Conservation (phyloP, 108 stramenopile species). For the Chaetoceros tenuissimus region DNA sequence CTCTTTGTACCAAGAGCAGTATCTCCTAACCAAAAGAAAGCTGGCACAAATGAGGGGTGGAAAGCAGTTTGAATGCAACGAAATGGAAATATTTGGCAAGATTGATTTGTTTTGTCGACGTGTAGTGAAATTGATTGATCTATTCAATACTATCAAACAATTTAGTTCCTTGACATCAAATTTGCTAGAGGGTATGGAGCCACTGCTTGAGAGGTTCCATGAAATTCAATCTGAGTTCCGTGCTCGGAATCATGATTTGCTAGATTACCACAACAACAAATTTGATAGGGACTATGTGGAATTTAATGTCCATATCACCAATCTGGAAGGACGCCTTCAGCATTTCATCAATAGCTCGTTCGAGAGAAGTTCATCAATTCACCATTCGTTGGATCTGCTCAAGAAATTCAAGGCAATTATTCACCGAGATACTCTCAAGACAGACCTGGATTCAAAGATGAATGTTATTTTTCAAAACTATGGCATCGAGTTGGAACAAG, state of each 20-base stretch:
- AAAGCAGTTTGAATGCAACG: constrained; percentile 86
- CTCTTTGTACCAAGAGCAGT: constrained; percentile 84
- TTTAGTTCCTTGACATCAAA: constrained; percentile 66
- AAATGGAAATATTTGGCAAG: constrained; percentile 84
- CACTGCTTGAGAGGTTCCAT: constrained; percentile 68
- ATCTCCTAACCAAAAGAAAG: constrained; percentile 75
- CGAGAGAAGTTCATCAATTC: constrained; percentile 80
- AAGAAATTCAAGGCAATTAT: constrained; percentile 80
- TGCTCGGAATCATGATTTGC: constrained; percentile 69
- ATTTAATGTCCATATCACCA: constrained; percentile 76
- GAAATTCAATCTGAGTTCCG: constrained; percentile 70
- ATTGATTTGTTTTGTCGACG: constrained; percentile 88
- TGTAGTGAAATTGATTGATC: constrained; percentile 83
- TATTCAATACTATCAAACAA: constrained; percentile 86
- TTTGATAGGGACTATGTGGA: constrained; percentile 88
- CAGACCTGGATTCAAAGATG: constrained; percentile 81
- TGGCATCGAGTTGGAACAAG: constrained; percentile 85
- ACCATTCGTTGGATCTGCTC: constrained; percentile 71
- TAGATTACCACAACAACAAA: constrained; percentile 84
- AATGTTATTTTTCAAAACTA: constrained; percentile 89
- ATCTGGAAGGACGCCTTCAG: constrained; percentile 71
- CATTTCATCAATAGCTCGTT: constrained; percentile 86
- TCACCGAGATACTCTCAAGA: constrained; percentile 78
- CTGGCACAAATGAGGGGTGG: constrained; percentile 62
- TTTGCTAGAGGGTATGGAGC: constrained; percentile 88